Conservation (phyloP, 106 monocot genomes). For the Xerophyta viscosa region DNA sequence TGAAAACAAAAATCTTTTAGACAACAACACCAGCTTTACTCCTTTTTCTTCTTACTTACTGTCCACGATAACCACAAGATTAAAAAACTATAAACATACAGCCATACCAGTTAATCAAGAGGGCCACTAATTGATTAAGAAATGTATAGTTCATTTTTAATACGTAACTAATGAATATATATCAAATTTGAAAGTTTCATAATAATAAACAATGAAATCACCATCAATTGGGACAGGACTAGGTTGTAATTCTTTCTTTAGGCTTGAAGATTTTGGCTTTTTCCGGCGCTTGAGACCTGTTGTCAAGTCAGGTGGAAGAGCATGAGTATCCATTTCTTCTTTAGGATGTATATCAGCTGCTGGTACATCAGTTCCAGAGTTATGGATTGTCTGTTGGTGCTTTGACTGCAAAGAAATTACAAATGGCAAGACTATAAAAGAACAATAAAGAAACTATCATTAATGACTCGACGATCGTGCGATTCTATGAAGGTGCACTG, state of each 20-base stretch:
- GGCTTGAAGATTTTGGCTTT: slow-evolving; percentile 40
- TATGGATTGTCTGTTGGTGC: background rate
- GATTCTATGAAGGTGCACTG: too few relatives aligned
- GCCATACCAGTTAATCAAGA: too few relatives aligned
- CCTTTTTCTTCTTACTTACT: background rate
- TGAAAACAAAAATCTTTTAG: background rate
- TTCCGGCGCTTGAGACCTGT: slow-evolving; percentile 19
- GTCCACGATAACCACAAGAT: background rate
- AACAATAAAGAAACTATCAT: too few relatives aligned
- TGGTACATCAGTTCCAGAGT: slow-evolving; percentile 2
- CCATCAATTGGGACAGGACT: slow-evolving; percentile 37
- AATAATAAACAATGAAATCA: slow-evolving; percentile 6
- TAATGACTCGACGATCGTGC: too few relatives aligned
- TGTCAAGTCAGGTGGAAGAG: slow-evolving; percentile 15
- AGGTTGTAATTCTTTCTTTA: slow-evolving; percentile 18
- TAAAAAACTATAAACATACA: too few relatives aligned
- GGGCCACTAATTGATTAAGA: too few relatives aligned
- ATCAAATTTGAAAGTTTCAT: background rate
- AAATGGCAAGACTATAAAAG: background rate
- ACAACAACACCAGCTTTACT: background rate
- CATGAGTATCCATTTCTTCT: slow-evolving; percentile 17
- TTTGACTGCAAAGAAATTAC: slow-evolving; percentile 27
- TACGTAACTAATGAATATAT: background rate
- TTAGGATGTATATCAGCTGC: slow-evolving; percentile 7
- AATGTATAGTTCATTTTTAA: background rate